These are phyloP conservation scores for Diaporthe sp. DNA, from an alignment of 2,329 filamentous ascomycete genomes.

Conservation along the genomic window DNA sequence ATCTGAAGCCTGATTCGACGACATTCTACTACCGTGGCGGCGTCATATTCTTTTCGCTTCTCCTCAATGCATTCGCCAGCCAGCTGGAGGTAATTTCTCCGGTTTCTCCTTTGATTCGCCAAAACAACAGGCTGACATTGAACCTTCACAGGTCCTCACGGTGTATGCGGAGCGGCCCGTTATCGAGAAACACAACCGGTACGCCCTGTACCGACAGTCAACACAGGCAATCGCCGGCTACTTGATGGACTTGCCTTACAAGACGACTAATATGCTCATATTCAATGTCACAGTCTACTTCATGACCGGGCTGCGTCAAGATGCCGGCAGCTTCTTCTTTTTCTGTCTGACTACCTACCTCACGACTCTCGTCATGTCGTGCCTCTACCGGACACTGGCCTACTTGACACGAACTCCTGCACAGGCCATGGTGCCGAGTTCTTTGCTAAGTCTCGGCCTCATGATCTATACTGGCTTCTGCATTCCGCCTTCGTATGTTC, in stretches of 20 bases:
- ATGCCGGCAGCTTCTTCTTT: conserved; percentile 4
- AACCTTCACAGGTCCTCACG: neutral
- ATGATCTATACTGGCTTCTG: conserved; percentile 64
- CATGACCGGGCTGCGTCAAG: neutral
- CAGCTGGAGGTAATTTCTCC: neutral
- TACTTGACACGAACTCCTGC: conserved; percentile 1
- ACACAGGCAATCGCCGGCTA: conserved; percentile 1
- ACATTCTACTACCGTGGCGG: neutral
- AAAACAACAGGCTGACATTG: neutral
- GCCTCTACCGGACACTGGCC: neutral
- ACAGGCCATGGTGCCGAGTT: neutral
- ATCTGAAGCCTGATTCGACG: neutral
- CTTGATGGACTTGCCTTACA: conserved; percentile 1
- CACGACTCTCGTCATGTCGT: conserved; percentile 4
- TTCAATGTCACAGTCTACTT: conserved; percentile 11
- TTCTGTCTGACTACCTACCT: conserved; percentile 63
- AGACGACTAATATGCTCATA: neutral
- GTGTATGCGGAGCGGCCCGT: neutral
- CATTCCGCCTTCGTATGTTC: conserved; percentile 60
- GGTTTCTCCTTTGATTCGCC: neutral
- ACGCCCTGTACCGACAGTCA: neutral
- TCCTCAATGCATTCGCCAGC: neutral
- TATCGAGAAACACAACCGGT: conserved; percentile 7
- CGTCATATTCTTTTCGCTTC: neutral
- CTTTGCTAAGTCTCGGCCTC: conserved; percentile 60